Evolutionary conservation across 1,139 yeast species (phyloP).

Genomic region (Saccharomycopsis phalli): DNA sequence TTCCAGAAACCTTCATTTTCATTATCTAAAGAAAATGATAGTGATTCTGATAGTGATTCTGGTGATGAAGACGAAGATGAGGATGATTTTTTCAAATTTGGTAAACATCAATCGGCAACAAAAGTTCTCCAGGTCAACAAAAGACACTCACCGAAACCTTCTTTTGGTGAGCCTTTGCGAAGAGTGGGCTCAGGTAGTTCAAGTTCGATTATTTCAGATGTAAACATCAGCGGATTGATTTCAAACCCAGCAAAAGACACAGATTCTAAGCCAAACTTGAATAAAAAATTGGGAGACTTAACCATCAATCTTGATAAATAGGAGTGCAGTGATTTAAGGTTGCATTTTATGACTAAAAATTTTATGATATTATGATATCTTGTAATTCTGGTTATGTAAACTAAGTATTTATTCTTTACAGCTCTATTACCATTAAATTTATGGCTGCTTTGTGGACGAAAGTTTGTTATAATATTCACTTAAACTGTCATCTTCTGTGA

Average conservation of each 20-base stretch:
- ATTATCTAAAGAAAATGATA: not conserved
- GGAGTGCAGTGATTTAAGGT: no score
- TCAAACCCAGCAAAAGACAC: slow-evolving; percentile 3
- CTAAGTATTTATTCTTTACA: no score
- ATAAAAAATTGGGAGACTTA: slow-evolving; percentile 9
- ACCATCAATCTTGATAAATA: not conserved
- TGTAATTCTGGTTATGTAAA: no score
- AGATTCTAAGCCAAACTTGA: slow-evolving; percentile 12
- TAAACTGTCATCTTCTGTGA: slow-evolving; percentile 2
- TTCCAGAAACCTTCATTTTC: slow-evolving; percentile 1
- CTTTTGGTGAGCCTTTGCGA: slow-evolving; percentile 5
- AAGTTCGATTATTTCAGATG: slow-evolving; percentile 10
- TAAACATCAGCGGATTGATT: slow-evolving; percentile 14
- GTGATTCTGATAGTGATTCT: slow-evolving; percentile 8
- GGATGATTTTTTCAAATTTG: slow-evolving; percentile 4
- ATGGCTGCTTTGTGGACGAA: no score
- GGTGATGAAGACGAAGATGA: slow-evolving; percentile 9
- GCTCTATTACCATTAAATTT: no score
- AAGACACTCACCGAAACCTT: not conserved
- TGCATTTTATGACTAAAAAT: not conserved
- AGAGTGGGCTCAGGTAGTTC: slow-evolving; percentile 6
- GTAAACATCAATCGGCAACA: slow-evolving; percentile 1
- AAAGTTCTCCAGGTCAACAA: not conserved
- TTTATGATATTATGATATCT: no score
- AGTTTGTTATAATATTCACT: not conserved